These are phyloP conservation scores for Cyclanthera cordifolia DNA, from an alignment of 306 rosid genomes.

Conservation along the genomic window DNA sequence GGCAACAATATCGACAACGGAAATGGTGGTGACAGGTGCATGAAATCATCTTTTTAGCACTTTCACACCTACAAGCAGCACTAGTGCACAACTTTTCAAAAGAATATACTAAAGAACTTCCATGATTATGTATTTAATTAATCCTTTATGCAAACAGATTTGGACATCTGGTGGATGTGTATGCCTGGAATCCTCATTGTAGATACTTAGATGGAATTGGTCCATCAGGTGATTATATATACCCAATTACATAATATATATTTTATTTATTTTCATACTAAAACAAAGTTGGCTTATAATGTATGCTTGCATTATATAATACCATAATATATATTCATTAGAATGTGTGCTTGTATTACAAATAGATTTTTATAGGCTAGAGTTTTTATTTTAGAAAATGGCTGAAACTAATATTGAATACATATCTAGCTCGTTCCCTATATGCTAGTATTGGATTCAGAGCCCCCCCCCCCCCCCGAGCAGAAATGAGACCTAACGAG, in stretches of 20 bases:
- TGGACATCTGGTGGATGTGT: constrained; percentile 83
- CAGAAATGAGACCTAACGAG: background rate
- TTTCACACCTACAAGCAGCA: constrained; percentile 5
- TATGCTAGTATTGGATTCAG: background rate
- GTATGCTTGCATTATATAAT: background rate
- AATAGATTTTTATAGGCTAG: background rate
- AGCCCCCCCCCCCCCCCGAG: background rate
- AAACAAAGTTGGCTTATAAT: background rate
- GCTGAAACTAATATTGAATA: background rate
- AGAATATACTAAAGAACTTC: constrained; percentile 1
- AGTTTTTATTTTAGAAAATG: background rate
- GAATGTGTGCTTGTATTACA: background rate
- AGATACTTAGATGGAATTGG: constrained; percentile 76
- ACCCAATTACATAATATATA: background rate
- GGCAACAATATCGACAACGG: constrained; percentile 70
- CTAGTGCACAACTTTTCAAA: constrained; percentile 12
- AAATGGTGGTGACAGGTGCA: constrained; percentile 76
- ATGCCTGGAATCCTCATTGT: constrained; percentile 95
- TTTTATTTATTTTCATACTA: background rate
- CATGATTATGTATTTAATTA: background rate
- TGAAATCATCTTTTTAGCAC: constrained; percentile 1
- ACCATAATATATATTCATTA: background rate
- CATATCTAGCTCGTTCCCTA: background rate
- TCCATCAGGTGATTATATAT: constrained; percentile 41
- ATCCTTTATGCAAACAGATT: constrained; percentile 36